Evolutionary conservation across 2,329 filamentous ascomycete genomes (phyloP).

Genomic region (Xylariaceae sp.): DNA sequence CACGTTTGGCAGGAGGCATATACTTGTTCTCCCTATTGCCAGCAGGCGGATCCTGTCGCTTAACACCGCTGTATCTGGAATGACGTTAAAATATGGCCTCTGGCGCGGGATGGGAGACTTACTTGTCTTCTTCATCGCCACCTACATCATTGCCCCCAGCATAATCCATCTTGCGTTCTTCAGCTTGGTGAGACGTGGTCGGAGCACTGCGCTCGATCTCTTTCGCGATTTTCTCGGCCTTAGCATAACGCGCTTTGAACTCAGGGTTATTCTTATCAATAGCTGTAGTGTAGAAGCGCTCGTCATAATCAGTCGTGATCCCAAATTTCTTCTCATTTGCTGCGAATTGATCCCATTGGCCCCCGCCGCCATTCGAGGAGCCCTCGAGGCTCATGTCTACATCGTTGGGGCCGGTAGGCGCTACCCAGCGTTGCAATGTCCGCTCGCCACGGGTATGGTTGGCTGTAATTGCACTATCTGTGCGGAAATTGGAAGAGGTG

Average conservation of each 20-base stretch:
- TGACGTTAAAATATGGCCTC: constrained; percentile 8
- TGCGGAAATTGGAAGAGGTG: constrained; percentile 68
- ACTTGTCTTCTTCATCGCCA: constrained; percentile 92
- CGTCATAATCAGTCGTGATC: constrained; percentile 84
- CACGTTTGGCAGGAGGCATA: constrained; percentile 82
- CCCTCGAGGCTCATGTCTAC: constrained; percentile 70
- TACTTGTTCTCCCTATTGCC: constrained; percentile 64
- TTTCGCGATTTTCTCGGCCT: constrained; percentile 77
- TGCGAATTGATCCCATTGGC: constrained; percentile 87
- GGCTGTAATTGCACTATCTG: constrained; percentile 83
- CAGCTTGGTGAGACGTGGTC: constrained; percentile 77
- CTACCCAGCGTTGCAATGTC: constrained; percentile 74
- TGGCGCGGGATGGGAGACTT: constrained; percentile 29
- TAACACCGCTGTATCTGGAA: constrained; percentile 82
- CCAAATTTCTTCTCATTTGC: constrained; percentile 86
- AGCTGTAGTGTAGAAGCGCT: constrained; percentile 88
- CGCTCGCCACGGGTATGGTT: constrained; percentile 66
- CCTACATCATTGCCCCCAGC: constrained; percentile 61
- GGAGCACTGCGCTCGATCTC: constrained; percentile 80
- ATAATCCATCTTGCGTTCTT: constrained; percentile 75
- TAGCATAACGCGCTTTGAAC: constrained; percentile 72
- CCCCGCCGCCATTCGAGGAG: constrained; percentile 39
- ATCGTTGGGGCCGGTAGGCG: constrained; percentile 57
- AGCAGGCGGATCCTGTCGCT: constrained; percentile 65
- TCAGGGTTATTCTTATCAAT: constrained; percentile 82